Evolutionary conservation across 805 yeast species (phyloP).

Genomic region (Pichia gijzeniarum): DNA sequence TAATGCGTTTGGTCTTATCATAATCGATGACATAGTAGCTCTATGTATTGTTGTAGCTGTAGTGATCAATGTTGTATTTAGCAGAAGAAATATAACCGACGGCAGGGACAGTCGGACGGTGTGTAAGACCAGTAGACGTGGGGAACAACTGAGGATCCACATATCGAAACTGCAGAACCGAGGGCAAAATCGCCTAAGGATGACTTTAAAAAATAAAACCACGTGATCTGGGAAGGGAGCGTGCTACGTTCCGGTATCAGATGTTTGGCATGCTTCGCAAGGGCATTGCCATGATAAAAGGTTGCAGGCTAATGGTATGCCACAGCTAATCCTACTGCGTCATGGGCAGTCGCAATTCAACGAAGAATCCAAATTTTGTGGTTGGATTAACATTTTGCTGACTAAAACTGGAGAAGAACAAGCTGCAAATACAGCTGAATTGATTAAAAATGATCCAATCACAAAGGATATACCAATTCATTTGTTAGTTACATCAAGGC

Average conservation of each 20-base stretch:
- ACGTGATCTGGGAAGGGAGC: no score
- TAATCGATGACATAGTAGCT: neutral
- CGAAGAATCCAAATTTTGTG: constrained; percentile 69
- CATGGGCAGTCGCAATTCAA: constrained; percentile 85
- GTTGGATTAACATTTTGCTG: constrained; percentile 75
- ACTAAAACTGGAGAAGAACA: constrained; percentile 63
- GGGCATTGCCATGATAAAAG: neutral
- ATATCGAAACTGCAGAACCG: neutral
- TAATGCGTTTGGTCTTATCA: no score
- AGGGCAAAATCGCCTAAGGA: neutral
- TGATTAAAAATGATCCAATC: constrained; percentile 38
- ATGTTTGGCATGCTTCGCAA: no score
- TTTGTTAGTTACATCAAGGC: constrained; percentile 50
- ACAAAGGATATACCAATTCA: constrained; percentile 37
- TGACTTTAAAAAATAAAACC: neutral
- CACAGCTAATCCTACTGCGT: constrained; percentile 49
- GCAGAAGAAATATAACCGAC: no score
- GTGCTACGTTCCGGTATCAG: no score
- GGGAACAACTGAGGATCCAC: no score
- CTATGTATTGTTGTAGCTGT: neutral
- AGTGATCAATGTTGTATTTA: neutral
- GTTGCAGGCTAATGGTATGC: no score
- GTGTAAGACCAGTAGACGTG: no score
- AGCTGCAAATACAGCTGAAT: constrained; percentile 59
- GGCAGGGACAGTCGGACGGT: no score